These are phyloP conservation scores for Coniochaeta hoffmannii DNA, from an alignment of 2,329 filamentous ascomycete species.

Conservation along the genomic window DNA sequence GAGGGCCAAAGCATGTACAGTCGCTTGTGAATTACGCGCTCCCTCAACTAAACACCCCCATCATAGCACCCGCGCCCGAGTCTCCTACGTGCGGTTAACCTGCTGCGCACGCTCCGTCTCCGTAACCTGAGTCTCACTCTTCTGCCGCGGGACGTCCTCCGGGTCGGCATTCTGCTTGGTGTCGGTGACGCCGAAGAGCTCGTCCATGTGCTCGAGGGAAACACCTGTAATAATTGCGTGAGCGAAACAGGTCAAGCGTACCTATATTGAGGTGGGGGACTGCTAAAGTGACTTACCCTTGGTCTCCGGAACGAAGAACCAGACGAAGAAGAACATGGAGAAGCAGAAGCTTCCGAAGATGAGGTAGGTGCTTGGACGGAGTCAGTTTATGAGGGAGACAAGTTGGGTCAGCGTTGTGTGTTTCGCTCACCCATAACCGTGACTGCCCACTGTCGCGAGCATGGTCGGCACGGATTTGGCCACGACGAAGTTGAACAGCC, in stretches of 20 bases:
- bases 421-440: conserved; percentile 26
- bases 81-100: not conserved
- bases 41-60: too few relatives aligned
- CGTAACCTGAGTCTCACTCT: not conserved
- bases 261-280: not conserved
- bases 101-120: not conserved
- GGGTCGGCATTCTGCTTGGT: conserved; percentile 7
- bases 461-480: conserved; percentile 56
- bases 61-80: too few relatives aligned
- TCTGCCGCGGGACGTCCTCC: conserved; percentile 1
- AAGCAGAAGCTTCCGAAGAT: conserved; percentile 59
- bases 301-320: conserved; percentile 57
- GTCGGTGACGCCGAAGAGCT: conserved; percentile 19
- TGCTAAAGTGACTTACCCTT: conserved; percentile 36
- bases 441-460: conserved; percentile 38
- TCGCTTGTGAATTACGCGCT: too few relatives aligned
- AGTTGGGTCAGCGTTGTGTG: not conserved
- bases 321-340: conserved; percentile 54
- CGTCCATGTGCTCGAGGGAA: conserved; percentile 21
- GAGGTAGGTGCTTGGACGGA: conserved; percentile 43
- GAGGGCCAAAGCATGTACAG: too few relatives aligned
- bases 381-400: not conserved
- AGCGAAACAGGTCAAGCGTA: not conserved
- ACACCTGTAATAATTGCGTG: conserved; percentile 5
- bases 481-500: conserved; percentile 65